Evolutionary conservation across 768 basidiomycete species (phyloP).

Genomic region (Russula dissimulans): DNA sequence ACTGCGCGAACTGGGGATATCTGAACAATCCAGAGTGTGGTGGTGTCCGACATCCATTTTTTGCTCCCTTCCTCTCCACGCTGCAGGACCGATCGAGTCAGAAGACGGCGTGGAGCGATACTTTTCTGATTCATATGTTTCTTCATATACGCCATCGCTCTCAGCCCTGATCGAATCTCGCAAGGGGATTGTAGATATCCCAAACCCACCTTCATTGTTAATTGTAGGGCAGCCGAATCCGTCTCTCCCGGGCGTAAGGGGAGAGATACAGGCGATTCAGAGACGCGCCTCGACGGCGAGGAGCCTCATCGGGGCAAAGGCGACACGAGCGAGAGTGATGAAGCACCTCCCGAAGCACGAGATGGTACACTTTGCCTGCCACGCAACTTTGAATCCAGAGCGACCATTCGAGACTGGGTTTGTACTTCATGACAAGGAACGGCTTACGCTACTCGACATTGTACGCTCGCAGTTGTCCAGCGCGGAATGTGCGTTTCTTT

Average conservation of each 20-base stretch:
- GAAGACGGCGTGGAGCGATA: slow-evolving; percentile 94
- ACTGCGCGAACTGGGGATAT: not conserved
- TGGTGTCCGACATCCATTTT: slow-evolving; percentile 17
- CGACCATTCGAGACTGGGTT: slow-evolving; percentile 4
- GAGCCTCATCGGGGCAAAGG: not conserved
- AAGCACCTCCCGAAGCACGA: not conserved
- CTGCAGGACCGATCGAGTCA: slow-evolving; percentile 76
- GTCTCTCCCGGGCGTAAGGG: not conserved
- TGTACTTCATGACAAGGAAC: not conserved
- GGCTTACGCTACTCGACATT: slow-evolving; percentile 7
- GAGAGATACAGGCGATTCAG: not conserved
- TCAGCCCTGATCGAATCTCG: slow-evolving; percentile 9
- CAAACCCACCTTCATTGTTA: not conserved
- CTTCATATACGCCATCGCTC: slow-evolving; percentile 14
- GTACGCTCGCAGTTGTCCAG: not conserved
- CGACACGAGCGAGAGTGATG: not conserved
- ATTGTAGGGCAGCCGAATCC: not conserved
- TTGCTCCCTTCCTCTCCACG: slow-evolving; percentile 16
- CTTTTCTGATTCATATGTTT: slow-evolving; percentile 26
- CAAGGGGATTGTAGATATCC: not conserved
- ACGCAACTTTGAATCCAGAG: not conserved
- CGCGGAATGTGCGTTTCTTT: slow-evolving; percentile 2
- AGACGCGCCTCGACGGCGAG: not conserved
- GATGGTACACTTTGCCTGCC: slow-evolving; percentile 12
- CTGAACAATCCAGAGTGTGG: slow-evolving; percentile 12